Evolutionary conservation across 179 eudicot genomes (phyloP).

Genomic region (Heliamphora ciliata): DNA sequence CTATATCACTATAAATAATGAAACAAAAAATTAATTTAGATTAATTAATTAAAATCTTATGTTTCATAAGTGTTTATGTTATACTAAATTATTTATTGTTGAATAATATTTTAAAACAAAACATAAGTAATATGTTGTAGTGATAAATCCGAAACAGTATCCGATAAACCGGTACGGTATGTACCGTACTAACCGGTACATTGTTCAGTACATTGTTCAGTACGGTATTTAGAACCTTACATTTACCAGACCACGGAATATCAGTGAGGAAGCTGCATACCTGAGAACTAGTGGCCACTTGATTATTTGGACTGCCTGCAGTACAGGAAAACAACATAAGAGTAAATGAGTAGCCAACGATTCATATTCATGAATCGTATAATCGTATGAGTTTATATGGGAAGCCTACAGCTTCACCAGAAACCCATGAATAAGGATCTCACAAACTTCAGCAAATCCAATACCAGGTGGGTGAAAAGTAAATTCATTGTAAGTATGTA

Average conservation of each 20-base stretch:
- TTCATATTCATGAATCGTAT: not conserved
- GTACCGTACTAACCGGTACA: no score
- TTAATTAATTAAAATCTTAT: no score
- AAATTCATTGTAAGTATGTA: not conserved
- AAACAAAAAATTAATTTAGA: no score
- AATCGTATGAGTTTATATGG: not conserved
- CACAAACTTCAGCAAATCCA: conserved; percentile 7
- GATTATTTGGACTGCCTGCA: conserved; percentile 38
- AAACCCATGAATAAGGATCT: not conserved
- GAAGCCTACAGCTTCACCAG: not conserved
- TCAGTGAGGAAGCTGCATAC: conserved; percentile 21
- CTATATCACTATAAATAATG: no score
- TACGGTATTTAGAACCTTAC: not conserved
- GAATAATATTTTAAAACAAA: no score
- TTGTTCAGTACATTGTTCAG: no score
- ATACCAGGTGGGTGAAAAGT: not conserved
- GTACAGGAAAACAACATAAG: not conserved
- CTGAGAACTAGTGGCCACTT: conserved; percentile 33
- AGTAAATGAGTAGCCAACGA: not conserved
- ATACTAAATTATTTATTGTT: no score
- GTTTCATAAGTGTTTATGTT: no score
- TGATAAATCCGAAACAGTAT: no score
- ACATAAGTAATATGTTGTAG: no score
- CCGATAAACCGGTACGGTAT: no score
- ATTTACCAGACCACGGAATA: not conserved